Conservation (phyloP, 768 basidiomycete species). For the Suillus cothurnatus region DNA sequence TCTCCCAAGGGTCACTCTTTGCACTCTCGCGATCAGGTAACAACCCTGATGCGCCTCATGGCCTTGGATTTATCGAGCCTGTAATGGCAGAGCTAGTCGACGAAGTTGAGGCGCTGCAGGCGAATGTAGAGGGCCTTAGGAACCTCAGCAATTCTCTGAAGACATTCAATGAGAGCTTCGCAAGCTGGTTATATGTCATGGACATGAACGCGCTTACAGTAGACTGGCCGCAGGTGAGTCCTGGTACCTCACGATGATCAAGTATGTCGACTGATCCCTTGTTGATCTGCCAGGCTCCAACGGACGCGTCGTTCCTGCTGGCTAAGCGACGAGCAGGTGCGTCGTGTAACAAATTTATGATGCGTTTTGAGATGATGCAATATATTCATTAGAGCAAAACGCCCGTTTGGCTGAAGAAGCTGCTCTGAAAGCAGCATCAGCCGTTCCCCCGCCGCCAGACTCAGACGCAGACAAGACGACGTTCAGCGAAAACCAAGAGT, state of each 20-base stretch:
- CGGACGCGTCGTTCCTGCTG: constrained; percentile 57
- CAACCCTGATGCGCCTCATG: constrained; percentile 76
- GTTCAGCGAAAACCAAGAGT: constrained; percentile 29
- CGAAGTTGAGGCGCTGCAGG: constrained; percentile 79
- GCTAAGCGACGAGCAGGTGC: constrained; percentile 65
- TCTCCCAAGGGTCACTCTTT: constrained; percentile 91
- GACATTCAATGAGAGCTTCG: constrained; percentile 91
- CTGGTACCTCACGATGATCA: constrained; percentile 12
- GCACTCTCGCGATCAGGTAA: constrained; percentile 74
- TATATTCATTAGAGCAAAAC: constrained; percentile 52
- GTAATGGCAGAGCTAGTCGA: constrained; percentile 86
- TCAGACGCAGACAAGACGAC: constrained; percentile 35
- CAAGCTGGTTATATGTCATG: constrained; percentile 89
- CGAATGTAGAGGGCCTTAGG: constrained; percentile 73
- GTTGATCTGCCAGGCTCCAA: constrained; percentile 50
- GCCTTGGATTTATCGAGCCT: constrained; percentile 83
- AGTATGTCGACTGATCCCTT: background rate
- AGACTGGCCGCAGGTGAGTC: constrained; percentile 82
- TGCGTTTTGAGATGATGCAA: background rate
- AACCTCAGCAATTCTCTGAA: constrained; percentile 73
- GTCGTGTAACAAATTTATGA: constrained; percentile 4
- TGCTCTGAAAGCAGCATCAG: constrained; percentile 43
- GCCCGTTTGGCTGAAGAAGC: constrained; percentile 54
- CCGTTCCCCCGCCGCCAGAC: constrained; percentile 26
- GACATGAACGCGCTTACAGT: constrained; percentile 95